Evolutionary conservation across 495 filamentous ascomycete species (phyloP), one percentile per base, ranked within the genome.

Genomic region (Hypoxylon intermedium): DNA sequence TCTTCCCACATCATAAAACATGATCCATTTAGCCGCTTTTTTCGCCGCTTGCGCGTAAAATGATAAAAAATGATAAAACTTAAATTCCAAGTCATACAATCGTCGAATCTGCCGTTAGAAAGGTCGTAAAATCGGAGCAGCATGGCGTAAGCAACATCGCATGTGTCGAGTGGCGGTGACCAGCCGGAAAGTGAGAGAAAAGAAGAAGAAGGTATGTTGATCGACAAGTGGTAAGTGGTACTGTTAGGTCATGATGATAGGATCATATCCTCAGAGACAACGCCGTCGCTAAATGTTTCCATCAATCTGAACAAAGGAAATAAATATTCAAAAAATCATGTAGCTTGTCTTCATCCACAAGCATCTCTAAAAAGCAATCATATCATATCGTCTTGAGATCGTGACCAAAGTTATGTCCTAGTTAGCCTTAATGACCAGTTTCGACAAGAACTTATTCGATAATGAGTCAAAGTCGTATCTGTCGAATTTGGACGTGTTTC

Each of bases 391-490:
- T 47, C 15, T 34, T 38, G 21, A 47, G 33, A 53, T 49, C 18
- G 23, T 24, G 11, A 36, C 21, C 16, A 12, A 16, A 34, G 19
- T 20, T 18, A 4, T 21, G 13, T 26, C 36, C 60, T 82, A 95
- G 77, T 94, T 93, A 61, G 92, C 89, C 55, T 92, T 92, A 72
- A 97, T 95, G 72, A 96, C 92, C 65, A 97, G 84, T 74, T 93
- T 91, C 21, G 91, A 93, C 50, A 96, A 78, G 77, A 97, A 94
- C 80, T 95, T 96, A 83, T 93, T 95, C 49, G 91, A 93, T 67
- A 97, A 77, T 57, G 86, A 92, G 77, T 97, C 92, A 72, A 97
- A 97, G 77, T 97, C 91, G 60, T 85, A 78, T 62, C 90, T 86
- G 77, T 96, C 88, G 74, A 93, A 97, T 72, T 88, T 89, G 65